A percentile compares a stretch with the other conserved stretches of the same genome.
phyloP scores from a whole-genome alignment of 768 basidiomycete species.

The Tubosaeta sp. region DNA sequence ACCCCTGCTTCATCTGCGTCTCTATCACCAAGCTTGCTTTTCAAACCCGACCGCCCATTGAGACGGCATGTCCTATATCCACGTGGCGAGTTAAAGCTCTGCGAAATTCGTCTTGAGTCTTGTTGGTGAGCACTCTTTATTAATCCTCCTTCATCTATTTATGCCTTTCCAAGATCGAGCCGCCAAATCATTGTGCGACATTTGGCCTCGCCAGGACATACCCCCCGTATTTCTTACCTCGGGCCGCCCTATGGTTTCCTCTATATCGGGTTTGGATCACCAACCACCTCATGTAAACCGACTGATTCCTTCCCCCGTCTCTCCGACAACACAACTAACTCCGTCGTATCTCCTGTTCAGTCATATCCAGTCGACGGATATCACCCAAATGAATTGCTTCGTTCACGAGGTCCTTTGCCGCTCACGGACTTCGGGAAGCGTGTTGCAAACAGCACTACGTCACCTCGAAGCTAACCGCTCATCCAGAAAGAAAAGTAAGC shows the following conservation, averaged over 20 bases:
- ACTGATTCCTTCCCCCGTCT: conserved; percentile 47
- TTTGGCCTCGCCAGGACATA: conserved; percentile 77
- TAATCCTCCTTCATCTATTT: conserved; percentile 6
- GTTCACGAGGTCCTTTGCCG: conserved; percentile 87
- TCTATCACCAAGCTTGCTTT: conserved; percentile 37
- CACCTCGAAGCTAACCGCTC: conserved; percentile 84
- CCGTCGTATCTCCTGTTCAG: conserved; percentile 26
- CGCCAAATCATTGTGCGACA: conserved; percentile 70
- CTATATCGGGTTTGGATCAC: conserved; percentile 11
- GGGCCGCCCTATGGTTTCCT: conserved; percentile 25
- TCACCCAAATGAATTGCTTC: conserved; percentile 67
- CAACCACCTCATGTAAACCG: conserved; percentile 2
- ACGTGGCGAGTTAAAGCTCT: conserved; percentile 33
- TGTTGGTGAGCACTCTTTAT: conserved; percentile 52
- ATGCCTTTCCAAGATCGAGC: conserved; percentile 58
- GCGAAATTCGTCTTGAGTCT: conserved; percentile 52
- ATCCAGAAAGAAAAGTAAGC: conserved; percentile 47
- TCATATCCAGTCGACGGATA: conserved; percentile 29
- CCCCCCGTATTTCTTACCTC: conserved; percentile 51
- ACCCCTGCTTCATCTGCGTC: conserved; percentile 55
- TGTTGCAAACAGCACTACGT: conserved; percentile 83
- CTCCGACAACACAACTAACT: conserved; percentile 43
- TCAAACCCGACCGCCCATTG: conserved; percentile 29
- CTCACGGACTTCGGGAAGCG: conserved; percentile 77
- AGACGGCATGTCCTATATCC: conserved; percentile 29